Conservation (phyloP, 2,329 filamentous ascomycete genomes). For the Cryphonectria parasitica region DNA sequence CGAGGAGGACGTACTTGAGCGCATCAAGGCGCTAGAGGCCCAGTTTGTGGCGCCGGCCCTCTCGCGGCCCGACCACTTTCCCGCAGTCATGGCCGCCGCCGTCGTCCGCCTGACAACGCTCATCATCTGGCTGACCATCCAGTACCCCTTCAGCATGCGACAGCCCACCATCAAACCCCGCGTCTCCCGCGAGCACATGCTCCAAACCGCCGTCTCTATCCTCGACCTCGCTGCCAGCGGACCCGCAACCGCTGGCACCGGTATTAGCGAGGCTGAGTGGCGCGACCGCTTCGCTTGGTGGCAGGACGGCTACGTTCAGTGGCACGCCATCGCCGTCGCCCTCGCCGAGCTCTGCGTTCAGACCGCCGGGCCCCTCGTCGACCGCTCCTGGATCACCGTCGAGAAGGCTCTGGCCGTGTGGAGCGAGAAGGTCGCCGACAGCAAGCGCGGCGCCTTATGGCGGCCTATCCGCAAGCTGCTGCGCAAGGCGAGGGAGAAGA, state of each 20-base stretch:
- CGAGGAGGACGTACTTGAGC: constrained; percentile 46
- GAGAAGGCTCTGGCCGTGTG: constrained; percentile 50
- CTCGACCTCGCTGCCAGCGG: constrained; percentile 45
- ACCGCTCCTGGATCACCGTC: constrained; percentile 54
- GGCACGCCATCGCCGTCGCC: constrained; percentile 58
- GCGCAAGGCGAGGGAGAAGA: constrained; percentile 51
- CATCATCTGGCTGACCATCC: constrained; percentile 51
- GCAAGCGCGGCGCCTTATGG: constrained; percentile 55
- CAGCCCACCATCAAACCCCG: constrained; percentile 35
- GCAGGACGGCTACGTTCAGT: constrained; percentile 55
- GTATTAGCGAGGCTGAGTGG: constrained; percentile 30
- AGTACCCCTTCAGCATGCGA: constrained; percentile 48
- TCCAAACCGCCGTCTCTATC: constrained; percentile 52
- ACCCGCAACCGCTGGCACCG: constrained; percentile 38
- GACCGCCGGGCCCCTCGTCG: constrained; percentile 49
- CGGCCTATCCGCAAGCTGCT: constrained; percentile 57
- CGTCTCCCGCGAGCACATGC: constrained; percentile 46
- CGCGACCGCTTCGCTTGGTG: constrained; percentile 50
- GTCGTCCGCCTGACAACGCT: constrained; percentile 49
- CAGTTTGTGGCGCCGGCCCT: constrained; percentile 43
- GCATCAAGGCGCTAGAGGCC: constrained; percentile 45
- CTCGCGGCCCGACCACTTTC: constrained; percentile 37
- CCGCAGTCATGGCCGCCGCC: constrained; percentile 44
- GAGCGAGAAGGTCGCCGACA: constrained; percentile 52
- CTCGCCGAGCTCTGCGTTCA: constrained; percentile 56